Base-by-base conservation (phyloP, 768 basidiomycete species). In the Kwoniella europaea region DNA sequence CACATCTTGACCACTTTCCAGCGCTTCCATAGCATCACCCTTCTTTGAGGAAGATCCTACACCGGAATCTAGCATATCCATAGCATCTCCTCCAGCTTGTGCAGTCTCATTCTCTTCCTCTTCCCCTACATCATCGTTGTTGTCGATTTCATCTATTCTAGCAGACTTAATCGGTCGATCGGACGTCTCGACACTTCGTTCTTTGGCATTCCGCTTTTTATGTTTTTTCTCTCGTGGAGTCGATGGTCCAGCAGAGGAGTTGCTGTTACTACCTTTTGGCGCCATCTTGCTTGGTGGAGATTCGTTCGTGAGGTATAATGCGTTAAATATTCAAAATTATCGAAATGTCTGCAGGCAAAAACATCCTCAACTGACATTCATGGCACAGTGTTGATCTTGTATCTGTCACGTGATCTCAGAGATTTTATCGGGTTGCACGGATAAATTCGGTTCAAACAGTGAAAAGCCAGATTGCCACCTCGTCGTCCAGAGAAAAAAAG, bases 121-220 rank as follows among this genome's bases (percentile, higher is more conserved):
- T 61, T 79, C 75, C 6, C 44, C 69, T 22, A 27, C 62, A 16
- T 63, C 62, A 53, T 70, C 35, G 6, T 35, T 1, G 35, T 35
- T 35, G 35, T 35, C 74, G 6, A 63, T 65, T 18, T 73, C 61
- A 16, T 65, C 69, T 22, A 75, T n/a, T 46, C 70, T 58, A 20
- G 75, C 60, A 12, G 61, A 54, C 63, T 76, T 76, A 29, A 62
- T 41, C 16, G 72, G 72, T 62, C 65, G 72, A 65, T 65, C 65
- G 53, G 71, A 67, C 0, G 60, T 68, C 5, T 63, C 64, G 6
- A 27, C 66, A 61, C 61, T 65, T 43, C 59, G 35, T 63, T 72
- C 67, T 20, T 72, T 72, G 2, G 57, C 71, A 20, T 60, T 20
- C 18, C 71, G 42, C 43, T 72, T 72, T 56, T 53, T 63, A n/a